A percentile compares a stretch with the other conserved stretches of the same genome.
These are phyloP conservation scores for Colletotrichum sp. DNA, from an alignment of 2,329 filamentous ascomycete genomes.

Conservation along the genomic window DNA sequence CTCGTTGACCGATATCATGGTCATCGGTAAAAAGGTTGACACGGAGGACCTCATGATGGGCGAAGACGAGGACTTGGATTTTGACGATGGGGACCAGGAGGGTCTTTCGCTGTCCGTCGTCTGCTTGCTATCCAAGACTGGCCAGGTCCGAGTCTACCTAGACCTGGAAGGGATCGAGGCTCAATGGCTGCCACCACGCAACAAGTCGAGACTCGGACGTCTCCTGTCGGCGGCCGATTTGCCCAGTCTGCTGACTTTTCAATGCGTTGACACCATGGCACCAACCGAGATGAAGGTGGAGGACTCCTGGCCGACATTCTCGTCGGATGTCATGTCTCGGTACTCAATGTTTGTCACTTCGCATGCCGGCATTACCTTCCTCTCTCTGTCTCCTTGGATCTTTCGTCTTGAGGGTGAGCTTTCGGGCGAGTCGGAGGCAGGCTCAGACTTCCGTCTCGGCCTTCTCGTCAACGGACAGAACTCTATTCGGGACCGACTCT, in stretches of 20 bases:
- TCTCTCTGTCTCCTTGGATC: slow-evolving; percentile 68
- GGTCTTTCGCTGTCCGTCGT: slow-evolving; percentile 65
- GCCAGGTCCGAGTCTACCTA: slow-evolving; percentile 65
- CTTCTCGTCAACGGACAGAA: slow-evolving; percentile 64
- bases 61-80: slow-evolving; percentile 67
- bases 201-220: slow-evolving; percentile 51
- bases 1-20: slow-evolving; percentile 65
- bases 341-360: slow-evolving; percentile 70
- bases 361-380: slow-evolving; percentile 62
- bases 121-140: slow-evolving; percentile 65
- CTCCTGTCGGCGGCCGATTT: slow-evolving; percentile 40
- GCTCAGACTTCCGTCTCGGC: slow-evolving; percentile 66
- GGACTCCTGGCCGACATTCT: slow-evolving; percentile 68
- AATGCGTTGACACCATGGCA: slow-evolving; percentile 65
- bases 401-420: slow-evolving; percentile 69
- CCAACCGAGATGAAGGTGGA: slow-evolving; percentile 57
- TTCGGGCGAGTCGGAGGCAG: slow-evolving; percentile 58
- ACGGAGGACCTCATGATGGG: slow-evolving; percentile 65
- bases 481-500: slow-evolving; percentile 60
- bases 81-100: slow-evolving; percentile 61
- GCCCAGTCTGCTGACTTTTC: slow-evolving; percentile 63
- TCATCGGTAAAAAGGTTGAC: slow-evolving; percentile 68
- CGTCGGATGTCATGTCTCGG: slow-evolving; percentile 63
- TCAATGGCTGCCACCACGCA: slow-evolving; percentile 68
- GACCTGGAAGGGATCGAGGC: slow-evolving; percentile 68